A percentile compares a stretch with the other conserved stretches of the same genome.
Evolutionary conservation across 1,284 basidiomycete species (phyloP).

Genomic region (Volvariella surrecta): DNA sequence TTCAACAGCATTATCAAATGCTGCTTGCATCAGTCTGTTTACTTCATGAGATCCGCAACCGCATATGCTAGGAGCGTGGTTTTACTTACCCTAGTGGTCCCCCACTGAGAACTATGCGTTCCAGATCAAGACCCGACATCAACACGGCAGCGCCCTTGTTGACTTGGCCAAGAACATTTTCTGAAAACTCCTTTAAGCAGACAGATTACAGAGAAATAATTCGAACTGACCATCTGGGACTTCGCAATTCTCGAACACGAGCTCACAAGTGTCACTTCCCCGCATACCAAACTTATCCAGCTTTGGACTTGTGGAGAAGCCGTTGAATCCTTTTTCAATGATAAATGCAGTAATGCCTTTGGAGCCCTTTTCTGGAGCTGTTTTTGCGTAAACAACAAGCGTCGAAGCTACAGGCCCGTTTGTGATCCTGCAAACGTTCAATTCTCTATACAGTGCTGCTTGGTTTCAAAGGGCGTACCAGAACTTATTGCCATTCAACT

Average conservation of each 20-base stretch:
- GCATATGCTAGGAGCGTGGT: slow-evolving; percentile 7
- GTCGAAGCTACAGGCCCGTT: slow-evolving; percentile 89
- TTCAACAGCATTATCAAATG: slow-evolving; percentile 82
- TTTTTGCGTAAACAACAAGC: slow-evolving; percentile 91
- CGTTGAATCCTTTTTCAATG: slow-evolving; percentile 72
- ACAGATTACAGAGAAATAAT: slow-evolving; percentile 4
- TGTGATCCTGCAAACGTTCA: slow-evolving; percentile 65
- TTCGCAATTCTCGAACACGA: slow-evolving; percentile 88
- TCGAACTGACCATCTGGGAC: slow-evolving; percentile 64
- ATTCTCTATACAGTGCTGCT: slow-evolving; percentile 4
- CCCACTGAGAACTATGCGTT: slow-evolving; percentile 86
- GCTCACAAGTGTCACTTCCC: slow-evolving; percentile 90
- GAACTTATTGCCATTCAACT: slow-evolving; percentile 87
- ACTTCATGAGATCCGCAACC: slow-evolving; percentile 10
- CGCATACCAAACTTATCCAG: slow-evolving; percentile 97
- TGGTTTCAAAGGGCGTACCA: slow-evolving; percentile 43
- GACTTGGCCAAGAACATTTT: slow-evolving; percentile 79
- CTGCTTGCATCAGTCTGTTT: slow-evolving; percentile 86
- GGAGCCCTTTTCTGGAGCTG: slow-evolving; percentile 66
- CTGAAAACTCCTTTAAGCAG: slow-evolving; percentile 26
- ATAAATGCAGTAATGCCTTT: slow-evolving; percentile 94
- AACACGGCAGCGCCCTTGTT: slow-evolving; percentile 80
- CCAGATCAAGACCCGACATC: slow-evolving; percentile 92
- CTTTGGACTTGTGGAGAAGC: slow-evolving; percentile 87
- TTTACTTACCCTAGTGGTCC: slow-evolving; percentile 48